Percentiles rank a stretch among this genome's conserved stretches.
Evolutionary conservation across 257 asterid genomes (phyloP).

Genomic region (Oldenlandia corymbosa): DNA sequence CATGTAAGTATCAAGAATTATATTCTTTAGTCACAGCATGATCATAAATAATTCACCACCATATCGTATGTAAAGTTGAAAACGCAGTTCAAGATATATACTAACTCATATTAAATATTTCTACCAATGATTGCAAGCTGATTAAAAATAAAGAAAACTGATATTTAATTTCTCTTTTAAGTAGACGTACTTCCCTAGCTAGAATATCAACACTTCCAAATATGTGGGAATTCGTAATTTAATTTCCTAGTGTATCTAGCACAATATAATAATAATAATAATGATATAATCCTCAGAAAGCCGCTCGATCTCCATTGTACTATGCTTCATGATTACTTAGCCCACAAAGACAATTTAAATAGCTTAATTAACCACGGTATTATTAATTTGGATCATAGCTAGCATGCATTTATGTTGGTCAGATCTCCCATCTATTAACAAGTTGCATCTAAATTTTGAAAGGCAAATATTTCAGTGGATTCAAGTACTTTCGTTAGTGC

Average conservation of each 20-base stretch:
- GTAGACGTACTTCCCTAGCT: background rate
- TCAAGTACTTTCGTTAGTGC: too few species aligned
- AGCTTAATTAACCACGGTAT: background rate
- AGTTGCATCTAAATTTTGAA: too few species aligned
- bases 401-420: background rate
- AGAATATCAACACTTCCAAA: conserved; percentile 4
- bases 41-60: too few species aligned
- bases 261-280: too few species aligned
- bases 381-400: too few species aligned
- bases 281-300: background rate
- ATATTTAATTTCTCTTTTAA: background rate
- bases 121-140: conserved; percentile 5
- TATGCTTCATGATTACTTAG: conserved; percentile 5
- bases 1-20: too few species aligned
- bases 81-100: conserved; percentile 13
- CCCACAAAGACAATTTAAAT: background rate
- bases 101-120: background rate
- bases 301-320: background rate
- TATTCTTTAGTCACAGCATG: too few species aligned
- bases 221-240: conserved; percentile 3
- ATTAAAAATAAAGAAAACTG: background rate
- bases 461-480: too few species aligned
- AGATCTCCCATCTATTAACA: too few species aligned
- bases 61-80: too few species aligned
- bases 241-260: conserved; percentile 2